These are phyloP conservation scores for Leishmania braziliensis DNA, from an alignment of 208 protist species.

Conservation along the genomic window DNA sequence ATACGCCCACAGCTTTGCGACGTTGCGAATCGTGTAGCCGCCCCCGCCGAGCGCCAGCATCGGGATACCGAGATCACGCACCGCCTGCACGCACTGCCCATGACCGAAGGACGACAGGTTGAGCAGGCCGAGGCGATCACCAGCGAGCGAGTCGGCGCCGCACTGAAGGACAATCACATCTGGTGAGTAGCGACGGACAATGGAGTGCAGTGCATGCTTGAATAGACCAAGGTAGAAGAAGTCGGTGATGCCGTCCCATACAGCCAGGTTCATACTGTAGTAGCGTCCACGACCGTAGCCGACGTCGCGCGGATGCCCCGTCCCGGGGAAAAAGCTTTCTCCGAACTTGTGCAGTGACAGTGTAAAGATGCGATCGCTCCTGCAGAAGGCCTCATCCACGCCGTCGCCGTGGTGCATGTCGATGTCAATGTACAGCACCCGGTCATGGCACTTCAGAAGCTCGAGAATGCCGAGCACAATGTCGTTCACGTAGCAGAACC, in stretches of 20 bases:
- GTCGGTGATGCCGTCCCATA: constrained; percentile 92
- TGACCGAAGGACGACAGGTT: constrained; percentile 95
- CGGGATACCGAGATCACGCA: constrained; percentile 95
- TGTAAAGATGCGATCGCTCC: constrained; percentile 99
- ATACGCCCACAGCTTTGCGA: constrained; percentile 98
- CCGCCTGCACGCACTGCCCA: constrained; percentile 94
- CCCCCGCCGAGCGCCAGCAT: constrained; percentile 98
- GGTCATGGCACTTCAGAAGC: constrained; percentile 96
- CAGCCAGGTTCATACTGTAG: constrained; percentile 89
- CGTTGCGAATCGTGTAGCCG: constrained; percentile 99
- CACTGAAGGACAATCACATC: constrained; percentile 99
- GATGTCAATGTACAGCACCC: constrained; percentile 99
- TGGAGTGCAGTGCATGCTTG: constrained; percentile 60
- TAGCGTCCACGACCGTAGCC: constrained; percentile 76
- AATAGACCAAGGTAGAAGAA: constrained; percentile 90
- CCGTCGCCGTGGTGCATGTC: constrained; percentile 99
- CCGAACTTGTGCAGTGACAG: constrained; percentile 99
- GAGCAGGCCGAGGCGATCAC: constrained; percentile 96
- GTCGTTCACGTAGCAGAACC: constrained; percentile 99
- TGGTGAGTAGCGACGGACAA: constrained; percentile 76
- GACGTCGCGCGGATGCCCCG: constrained; percentile 90
- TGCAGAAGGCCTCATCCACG: constrained; percentile 99
- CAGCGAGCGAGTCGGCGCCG: constrained; percentile 98
- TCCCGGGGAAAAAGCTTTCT: constrained; percentile 98
- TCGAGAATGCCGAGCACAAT: constrained; percentile 99